A percentile compares a stretch with the other conserved stretches of the same genome.
Conservation (phyloP, 2,329 filamentous ascomycete species). For the Pseudocercospora crystallina region DNA sequence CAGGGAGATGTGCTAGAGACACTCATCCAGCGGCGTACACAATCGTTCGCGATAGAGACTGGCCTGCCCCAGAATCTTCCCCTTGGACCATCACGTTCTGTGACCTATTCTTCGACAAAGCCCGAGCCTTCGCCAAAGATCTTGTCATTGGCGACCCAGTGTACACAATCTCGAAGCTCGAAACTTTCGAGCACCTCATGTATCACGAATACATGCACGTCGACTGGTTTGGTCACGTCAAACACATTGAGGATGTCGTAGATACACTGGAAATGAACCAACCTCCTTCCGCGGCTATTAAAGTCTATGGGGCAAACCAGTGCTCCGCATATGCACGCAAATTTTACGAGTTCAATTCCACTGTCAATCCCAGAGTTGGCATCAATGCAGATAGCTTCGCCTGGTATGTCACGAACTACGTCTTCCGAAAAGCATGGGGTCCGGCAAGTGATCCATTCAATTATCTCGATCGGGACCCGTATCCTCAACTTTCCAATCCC, state of each 20-base stretch:
- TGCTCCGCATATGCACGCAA: neutral
- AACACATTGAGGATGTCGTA: neutral
- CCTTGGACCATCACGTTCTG: neutral
- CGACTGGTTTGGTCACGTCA: neutral
- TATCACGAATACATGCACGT: slow-evolving; percentile 6
- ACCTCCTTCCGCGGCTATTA: neutral
- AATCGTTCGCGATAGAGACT: neutral
- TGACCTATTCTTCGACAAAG: neutral
- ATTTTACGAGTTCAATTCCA: neutral
- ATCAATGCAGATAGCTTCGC: slow-evolving; percentile 1
- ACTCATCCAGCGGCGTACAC: neutral
- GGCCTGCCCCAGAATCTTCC: neutral
- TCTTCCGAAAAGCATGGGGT: neutral
- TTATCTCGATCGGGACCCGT: neutral
- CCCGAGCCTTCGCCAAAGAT: neutral
- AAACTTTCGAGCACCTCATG: neutral
- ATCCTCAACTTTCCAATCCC: neutral
- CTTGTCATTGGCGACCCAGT: neutral
- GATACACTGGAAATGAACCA: neutral
- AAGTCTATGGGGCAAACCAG: neutral
- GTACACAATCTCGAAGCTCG: neutral
- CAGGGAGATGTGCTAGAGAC: neutral
- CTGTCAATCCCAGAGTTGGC: neutral
- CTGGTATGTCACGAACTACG: neutral
- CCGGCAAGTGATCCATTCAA: neutral